Conservation (phyloP, 257 asterid species). For the Echium plantagineum region DNA sequence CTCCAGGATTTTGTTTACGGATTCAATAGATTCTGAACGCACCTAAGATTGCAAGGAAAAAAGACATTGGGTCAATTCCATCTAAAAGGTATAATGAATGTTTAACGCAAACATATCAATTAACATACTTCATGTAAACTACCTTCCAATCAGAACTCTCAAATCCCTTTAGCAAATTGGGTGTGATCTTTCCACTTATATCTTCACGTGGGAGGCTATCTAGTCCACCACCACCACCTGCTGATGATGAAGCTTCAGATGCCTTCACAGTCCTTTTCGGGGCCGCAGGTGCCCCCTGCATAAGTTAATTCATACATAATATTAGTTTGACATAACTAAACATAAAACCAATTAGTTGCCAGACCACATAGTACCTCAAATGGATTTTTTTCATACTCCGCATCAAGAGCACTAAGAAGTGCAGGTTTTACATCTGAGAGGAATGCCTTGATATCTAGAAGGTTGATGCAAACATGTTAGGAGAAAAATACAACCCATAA, state of each 20-base stretch:
- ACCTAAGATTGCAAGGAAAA: conserved; percentile 27
- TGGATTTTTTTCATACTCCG: conserved; percentile 94
- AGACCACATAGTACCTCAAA: conserved; percentile 52
- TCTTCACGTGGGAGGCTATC: conserved; percentile 99
- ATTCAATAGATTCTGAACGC: conserved; percentile 89
- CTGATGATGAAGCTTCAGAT: conserved; percentile 42
- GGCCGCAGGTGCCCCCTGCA: conserved; percentile 66
- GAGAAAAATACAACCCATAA: conserved; percentile 8
- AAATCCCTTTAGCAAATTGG: conserved; percentile 75
- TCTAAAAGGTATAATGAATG: not conserved
- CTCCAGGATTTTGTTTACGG: conserved; percentile 74
- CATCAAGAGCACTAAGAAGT: conserved; percentile 90
- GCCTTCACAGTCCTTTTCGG: conserved; percentile 76
- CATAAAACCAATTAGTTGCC: conserved; percentile 1
- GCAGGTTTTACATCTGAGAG: conserved; percentile 96
- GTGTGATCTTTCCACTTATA: conserved; percentile 82
- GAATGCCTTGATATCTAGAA: conserved; percentile 85
- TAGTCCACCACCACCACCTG: conserved; percentile 48
- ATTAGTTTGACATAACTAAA: conserved; percentile 7
- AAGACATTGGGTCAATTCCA: not conserved
- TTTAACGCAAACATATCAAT: not conserved
- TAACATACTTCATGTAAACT: conserved; percentile 6
- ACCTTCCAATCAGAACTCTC: conserved; percentile 99
- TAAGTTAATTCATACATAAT: conserved; percentile 9
- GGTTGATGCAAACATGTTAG: conserved; percentile 16